A percentile compares a stretch with the other conserved stretches of the same genome.
Conservation (phyloP, 176 grass and related monocot species). For the Rhynchospora pubera region DNA sequence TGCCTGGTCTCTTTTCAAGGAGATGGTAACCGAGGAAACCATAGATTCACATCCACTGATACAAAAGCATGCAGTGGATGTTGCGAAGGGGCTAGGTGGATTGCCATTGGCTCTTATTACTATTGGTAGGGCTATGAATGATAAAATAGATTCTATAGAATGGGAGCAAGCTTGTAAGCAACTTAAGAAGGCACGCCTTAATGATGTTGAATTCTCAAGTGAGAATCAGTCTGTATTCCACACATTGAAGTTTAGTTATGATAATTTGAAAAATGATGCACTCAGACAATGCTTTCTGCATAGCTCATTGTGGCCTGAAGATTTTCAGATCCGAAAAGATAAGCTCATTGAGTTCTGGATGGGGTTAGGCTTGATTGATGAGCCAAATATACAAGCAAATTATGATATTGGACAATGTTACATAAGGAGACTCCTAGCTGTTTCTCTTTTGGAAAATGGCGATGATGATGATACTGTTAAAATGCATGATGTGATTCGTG, state of each 20-base stretch:
- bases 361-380: constrained; percentile 29
- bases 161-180: constrained; percentile 29
- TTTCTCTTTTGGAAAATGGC: constrained; percentile 30
- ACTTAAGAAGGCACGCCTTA: constrained; percentile 21
- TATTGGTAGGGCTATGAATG: constrained; percentile 40
- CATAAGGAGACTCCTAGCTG: background rate
- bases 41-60: constrained; percentile 4
- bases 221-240: constrained; percentile 1
- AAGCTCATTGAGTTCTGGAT: constrained; percentile 56
- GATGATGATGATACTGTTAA: background rate
- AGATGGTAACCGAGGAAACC: constrained; percentile 27
- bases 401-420: background rate
- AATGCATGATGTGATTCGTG: constrained; percentile 52
- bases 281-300: constrained; percentile 36
- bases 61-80: background rate
- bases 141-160: constrained; percentile 21
- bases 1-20: constrained; percentile 22
- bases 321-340: constrained; percentile 31
- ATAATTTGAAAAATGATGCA: constrained; percentile 28
- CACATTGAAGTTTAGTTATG: constrained; percentile 45
- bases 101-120: constrained; percentile 50
- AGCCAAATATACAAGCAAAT: background rate
- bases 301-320: constrained; percentile 46
- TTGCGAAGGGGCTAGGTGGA: constrained; percentile 25
- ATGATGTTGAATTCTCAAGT: constrained; percentile 1